Conservation (phyloP, 2,329 filamentous ascomycete species). For the Cercospora citrullina region DNA sequence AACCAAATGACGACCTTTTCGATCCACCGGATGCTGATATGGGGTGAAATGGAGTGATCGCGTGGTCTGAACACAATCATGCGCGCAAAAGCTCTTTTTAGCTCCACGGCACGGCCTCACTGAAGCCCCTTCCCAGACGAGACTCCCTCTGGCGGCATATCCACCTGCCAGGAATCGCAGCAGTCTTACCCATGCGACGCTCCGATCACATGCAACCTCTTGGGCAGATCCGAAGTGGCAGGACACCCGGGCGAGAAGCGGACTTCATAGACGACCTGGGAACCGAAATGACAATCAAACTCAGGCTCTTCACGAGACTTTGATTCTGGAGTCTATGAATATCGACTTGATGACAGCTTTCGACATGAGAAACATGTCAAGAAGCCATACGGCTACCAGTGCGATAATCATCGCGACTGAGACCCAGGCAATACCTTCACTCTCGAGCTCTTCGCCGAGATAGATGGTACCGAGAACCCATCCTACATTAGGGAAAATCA, state of each 20-base stretch:
- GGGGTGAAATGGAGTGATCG: slow-evolving; percentile 38
- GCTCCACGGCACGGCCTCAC: background rate
- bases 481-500: slow-evolving; percentile 67
- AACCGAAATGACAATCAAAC: background rate
- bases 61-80: background rate
- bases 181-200: background rate
- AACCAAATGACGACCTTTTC: slow-evolving; percentile 64
- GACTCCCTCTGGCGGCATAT: background rate
- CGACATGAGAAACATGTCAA: slow-evolving; percentile 51
- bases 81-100: background rate
- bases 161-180: background rate
- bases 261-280: background rate
- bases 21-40: slow-evolving; percentile 53
- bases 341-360: slow-evolving; percentile 49
- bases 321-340: slow-evolving; percentile 29
- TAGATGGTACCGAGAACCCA: slow-evolving; percentile 61
- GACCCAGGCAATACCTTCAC: slow-evolving; percentile 54
- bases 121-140: background rate
- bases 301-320: slow-evolving; percentile 3
- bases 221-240: background rate
- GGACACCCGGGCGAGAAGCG: background rate
- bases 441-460: slow-evolving; percentile 54
- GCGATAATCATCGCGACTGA: slow-evolving; percentile 58
- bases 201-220: background rate
- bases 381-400: slow-evolving; percentile 58